Evolutionary conservation across 768 basidiomycete genomes (phyloP), one percentile per base, ranked within the genome.

Genomic region (Suillus fuscotomentosus): DNA sequence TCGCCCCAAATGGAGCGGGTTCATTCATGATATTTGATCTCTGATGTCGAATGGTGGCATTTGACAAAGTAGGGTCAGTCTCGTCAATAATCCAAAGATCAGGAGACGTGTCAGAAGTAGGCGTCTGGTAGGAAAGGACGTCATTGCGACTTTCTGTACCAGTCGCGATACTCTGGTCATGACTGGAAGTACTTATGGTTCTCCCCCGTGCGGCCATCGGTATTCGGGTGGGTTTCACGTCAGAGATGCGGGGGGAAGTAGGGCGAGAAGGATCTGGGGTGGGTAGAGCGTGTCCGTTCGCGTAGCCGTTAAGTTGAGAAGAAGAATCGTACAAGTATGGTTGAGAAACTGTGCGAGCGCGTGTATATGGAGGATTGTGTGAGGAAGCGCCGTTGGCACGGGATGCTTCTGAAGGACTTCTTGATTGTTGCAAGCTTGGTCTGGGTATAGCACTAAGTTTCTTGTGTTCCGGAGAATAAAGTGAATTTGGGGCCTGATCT

Each of bases 301-400:
- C 60, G 55, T 70, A 75, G 61, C 64, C 67, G 39, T 78, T 79
- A 60, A 77, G 73, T 41, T 75, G 73, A 47, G 72, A 70, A 15
- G 72, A 59, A 15, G 72, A 57, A 54, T 85, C 83, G 47, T 82
- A 77, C 17, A 77, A 66, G 65, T 83, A 83, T 6, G 88, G 89
- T 69, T 86, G 84, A 27, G 90, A 91, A 63, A 86, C 81, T 9
- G 90, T 91, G 62, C 91, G 83, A 17, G 84, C 70, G 62, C 89
- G 88, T 67, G 80, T 83, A 63, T 75, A 77, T 41, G 76, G 66
- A 60, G 79, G 65, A 56, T 76, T 72, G 61, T 76, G 66, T 39
- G 75, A 57, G 48, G 77, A 67, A 57, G 72, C 69, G 68, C 72
- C 72, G 43, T 69, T 73, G 43, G 73, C 73, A 65, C 67, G 71